phyloP scores from a whole-genome alignment of 768 basidiomycete genomes.

The Agrocybe pediades region DNA sequence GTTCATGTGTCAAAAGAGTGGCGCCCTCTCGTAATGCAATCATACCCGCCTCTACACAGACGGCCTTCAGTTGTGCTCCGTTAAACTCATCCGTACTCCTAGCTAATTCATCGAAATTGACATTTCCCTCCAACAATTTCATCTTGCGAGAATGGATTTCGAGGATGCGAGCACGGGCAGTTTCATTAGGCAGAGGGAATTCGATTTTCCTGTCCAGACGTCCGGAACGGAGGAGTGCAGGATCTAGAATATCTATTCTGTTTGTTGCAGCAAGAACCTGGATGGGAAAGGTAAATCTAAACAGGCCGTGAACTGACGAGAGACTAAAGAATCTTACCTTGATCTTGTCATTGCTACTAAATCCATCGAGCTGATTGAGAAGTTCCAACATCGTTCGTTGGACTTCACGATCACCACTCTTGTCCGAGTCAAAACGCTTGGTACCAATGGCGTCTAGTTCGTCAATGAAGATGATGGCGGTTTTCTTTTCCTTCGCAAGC shows the following conservation, averaged over 20 bases:
- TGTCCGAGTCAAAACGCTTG: conserved; percentile 98
- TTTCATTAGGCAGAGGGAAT: conserved; percentile 95
- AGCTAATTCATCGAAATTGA: conserved; percentile 97
- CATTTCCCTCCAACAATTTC: conserved; percentile 72
- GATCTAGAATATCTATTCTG: conserved; percentile 97
- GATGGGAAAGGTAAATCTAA: conserved; percentile 8
- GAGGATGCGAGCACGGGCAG: conserved; percentile 93
- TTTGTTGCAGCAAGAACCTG: conserved; percentile 99
- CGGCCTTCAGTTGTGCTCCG: conserved; percentile 95
- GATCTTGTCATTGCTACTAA: conserved; percentile 95
- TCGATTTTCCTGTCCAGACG: conserved; percentile 98
- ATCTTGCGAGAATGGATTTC: conserved; percentile 98
- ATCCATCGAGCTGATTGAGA: conserved; percentile 97
- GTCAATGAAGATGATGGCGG: conserved; percentile 99
- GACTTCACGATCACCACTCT: conserved; percentile 99
- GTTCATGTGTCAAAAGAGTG: conserved; percentile 86
- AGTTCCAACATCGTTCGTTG: conserved; percentile 99
- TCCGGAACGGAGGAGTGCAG: conserved; percentile 96
- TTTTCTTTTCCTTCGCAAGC: conserved; percentile 96
- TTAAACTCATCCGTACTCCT: conserved; percentile 99
- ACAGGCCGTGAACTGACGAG: conserved; percentile 1
- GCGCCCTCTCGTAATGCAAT: conserved; percentile 95
- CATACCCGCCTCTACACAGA: conserved; percentile 99
- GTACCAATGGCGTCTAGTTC: conserved; percentile 99
- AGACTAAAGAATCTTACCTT: conserved; percentile 58